Percentiles rank a stretch among this genome's conserved stretches.
phyloP scores from a whole-genome alignment of 164 flowering plant genomes.

The Chimonanthus praecox region DNA sequence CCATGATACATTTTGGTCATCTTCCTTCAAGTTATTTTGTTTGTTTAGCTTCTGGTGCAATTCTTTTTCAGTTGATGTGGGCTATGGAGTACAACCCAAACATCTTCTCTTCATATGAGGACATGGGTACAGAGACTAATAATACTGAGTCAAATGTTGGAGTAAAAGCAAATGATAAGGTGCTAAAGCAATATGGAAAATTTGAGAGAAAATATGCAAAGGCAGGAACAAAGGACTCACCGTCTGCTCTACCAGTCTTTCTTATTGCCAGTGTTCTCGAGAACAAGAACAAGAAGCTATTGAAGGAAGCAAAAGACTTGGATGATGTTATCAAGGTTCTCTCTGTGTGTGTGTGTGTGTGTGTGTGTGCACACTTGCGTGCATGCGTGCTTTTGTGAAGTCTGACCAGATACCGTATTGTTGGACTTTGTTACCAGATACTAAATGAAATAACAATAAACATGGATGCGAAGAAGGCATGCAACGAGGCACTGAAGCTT shows the following conservation, averaged over 20 bases:
- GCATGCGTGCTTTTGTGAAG: neutral
- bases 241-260: constrained; percentile 58
- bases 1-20: too few relatives aligned
- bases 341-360: constrained; percentile 9
- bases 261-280: constrained; percentile 83
- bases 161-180: constrained; percentile 28
- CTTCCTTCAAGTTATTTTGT: neutral
- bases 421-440: constrained; percentile 37
- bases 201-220: constrained; percentile 60
- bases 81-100: constrained; percentile 96
- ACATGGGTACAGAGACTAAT: constrained; percentile 4
- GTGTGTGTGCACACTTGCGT: constrained; percentile 5
- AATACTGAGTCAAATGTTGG: constrained; percentile 9
- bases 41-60: neutral
- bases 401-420: neutral
- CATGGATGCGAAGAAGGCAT: constrained; percentile 76
- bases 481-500: constrained; percentile 67
- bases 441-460: constrained; percentile 65
- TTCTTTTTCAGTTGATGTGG: constrained; percentile 74
- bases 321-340: constrained; percentile 84
- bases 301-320: constrained; percentile 78
- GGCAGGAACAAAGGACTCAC: constrained; percentile 43
- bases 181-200: constrained; percentile 72
- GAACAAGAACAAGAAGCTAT: constrained; percentile 59
- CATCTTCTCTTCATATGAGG: constrained; percentile 56